phyloP scores from a whole-genome alignment of 176 grass and related monocot genomes.

The Rhynchospora breviuscula region DNA sequence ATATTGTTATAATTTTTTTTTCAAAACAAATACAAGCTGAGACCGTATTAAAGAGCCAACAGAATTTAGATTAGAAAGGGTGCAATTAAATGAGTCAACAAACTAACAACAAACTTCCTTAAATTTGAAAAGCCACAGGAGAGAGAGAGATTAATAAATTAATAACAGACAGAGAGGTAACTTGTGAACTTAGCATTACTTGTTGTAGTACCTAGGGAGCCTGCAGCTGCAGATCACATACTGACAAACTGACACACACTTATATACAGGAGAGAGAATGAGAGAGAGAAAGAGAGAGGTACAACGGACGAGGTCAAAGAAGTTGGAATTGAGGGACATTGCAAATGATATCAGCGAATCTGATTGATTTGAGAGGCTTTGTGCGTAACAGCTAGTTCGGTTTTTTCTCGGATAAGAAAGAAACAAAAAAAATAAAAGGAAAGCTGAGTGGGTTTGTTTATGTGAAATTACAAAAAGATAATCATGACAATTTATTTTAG shows the following conservation, averaged over 20 bases:
- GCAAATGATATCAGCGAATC: constrained; percentile 2
- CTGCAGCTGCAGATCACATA: background rate
- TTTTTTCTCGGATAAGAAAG: background rate
- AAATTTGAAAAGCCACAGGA: background rate
- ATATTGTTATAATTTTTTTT: background rate
- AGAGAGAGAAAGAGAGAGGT: background rate
- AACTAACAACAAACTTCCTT: background rate
- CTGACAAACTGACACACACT: background rate
- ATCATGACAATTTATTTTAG: too few relatives aligned
- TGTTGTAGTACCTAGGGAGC: background rate
- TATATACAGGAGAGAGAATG: background rate
- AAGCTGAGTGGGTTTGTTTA: too few relatives aligned
- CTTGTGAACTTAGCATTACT: constrained; percentile 7
- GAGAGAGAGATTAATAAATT: background rate
- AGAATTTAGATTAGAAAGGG: background rate
- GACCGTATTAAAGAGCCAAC: background rate
- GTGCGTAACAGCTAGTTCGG: background rate
- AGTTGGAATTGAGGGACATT: background rate
- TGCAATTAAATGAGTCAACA: background rate
- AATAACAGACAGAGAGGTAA: background rate
- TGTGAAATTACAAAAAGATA: too few relatives aligned
- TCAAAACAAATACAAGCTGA: background rate
- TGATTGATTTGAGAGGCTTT: constrained; percentile 6
- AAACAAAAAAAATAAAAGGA: background rate
- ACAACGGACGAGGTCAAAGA: background rate